Conservation (phyloP, 2,329 filamentous ascomycete species). For the Achaetomium macrosporum region DNA sequence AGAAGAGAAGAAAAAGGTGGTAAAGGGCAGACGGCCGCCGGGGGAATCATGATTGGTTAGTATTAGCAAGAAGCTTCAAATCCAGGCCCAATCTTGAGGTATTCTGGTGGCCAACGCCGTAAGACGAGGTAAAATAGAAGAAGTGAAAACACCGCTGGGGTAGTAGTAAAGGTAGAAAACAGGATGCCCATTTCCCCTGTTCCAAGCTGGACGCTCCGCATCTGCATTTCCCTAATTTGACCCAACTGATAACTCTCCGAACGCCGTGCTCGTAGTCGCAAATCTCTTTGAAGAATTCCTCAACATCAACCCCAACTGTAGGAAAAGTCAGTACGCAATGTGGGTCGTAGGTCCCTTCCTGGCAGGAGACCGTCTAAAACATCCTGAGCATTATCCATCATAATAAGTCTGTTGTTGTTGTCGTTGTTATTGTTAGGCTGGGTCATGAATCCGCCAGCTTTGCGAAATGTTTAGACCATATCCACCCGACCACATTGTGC, state of each 20-base stretch:
- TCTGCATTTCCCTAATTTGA: background rate
- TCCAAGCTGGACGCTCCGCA: background rate
- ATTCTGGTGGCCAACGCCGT: background rate
- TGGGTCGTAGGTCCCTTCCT: too few relatives aligned
- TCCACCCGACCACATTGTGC: slow-evolving; percentile 79
- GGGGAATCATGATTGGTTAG: background rate
- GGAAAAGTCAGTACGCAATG: background rate
- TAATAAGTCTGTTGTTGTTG: too few relatives aligned
- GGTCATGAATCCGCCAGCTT: slow-evolving; percentile 45
- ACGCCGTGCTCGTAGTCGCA: background rate
- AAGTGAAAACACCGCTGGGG: background rate
- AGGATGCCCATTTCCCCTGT: background rate
- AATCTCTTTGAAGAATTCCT: background rate
- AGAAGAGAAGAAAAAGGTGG: background rate
- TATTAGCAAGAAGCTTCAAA: too few relatives aligned
- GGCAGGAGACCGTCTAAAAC: too few relatives aligned
- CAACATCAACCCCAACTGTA: background rate
- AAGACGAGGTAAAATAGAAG: background rate
- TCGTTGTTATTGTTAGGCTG: too few relatives aligned
- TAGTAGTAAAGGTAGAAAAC: background rate
- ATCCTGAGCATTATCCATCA: too few relatives aligned
- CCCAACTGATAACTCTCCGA: background rate
- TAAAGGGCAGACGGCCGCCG: background rate
- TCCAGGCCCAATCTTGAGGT: background rate
- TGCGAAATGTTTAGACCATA: slow-evolving; percentile 98